These are phyloP conservation scores for Pisolithus sp. DNA, from an alignment of 768 basidiomycete species.

Conservation along the genomic window DNA sequence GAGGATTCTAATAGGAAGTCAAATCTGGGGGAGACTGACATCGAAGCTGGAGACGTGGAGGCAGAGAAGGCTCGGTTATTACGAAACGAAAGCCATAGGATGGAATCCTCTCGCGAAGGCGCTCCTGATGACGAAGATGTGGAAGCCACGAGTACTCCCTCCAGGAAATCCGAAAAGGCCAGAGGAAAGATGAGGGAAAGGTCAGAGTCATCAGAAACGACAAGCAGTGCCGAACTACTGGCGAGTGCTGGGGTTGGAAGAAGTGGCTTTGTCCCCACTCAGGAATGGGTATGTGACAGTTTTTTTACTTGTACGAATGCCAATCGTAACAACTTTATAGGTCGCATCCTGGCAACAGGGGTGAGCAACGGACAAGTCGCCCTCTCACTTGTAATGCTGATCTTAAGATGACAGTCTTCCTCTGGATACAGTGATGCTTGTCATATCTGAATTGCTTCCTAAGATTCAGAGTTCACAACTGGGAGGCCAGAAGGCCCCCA, in stretches of 20 bases:
- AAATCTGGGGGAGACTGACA: slow-evolving; percentile 13
- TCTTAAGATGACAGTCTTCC: slow-evolving; percentile 53
- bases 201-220: slow-evolving; percentile 46
- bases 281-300: slow-evolving; percentile 78
- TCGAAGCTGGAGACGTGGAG: slow-evolving; percentile 21
- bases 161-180: slow-evolving; percentile 69
- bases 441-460: slow-evolving; percentile 84
- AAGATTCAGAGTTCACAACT: slow-evolving; percentile 78
- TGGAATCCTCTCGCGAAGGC: slow-evolving; percentile 14
- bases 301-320: background rate
- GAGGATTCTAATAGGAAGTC: slow-evolving; percentile 21
- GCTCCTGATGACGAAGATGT: slow-evolving; percentile 7
- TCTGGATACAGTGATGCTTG: slow-evolving; percentile 77
- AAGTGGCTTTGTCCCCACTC: slow-evolving; percentile 91
- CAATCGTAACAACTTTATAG: slow-evolving; percentile 30
- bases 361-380: slow-evolving; percentile 33
- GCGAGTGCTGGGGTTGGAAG: slow-evolving; percentile 71
- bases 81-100: slow-evolving; percentile 40
- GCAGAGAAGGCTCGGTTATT: slow-evolving; percentile 67
- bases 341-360: slow-evolving; percentile 96
- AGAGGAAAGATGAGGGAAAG: slow-evolving; percentile 87
- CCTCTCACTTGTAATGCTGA: slow-evolving; percentile 7
- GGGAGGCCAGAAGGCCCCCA: slow-evolving; percentile 53
- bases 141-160: slow-evolving; percentile 25
- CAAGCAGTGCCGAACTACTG: slow-evolving; percentile 52